Base-by-base conservation (phyloP, 768 basidiomycete genomes). In the Vishniacozyma victoriae region DNA sequence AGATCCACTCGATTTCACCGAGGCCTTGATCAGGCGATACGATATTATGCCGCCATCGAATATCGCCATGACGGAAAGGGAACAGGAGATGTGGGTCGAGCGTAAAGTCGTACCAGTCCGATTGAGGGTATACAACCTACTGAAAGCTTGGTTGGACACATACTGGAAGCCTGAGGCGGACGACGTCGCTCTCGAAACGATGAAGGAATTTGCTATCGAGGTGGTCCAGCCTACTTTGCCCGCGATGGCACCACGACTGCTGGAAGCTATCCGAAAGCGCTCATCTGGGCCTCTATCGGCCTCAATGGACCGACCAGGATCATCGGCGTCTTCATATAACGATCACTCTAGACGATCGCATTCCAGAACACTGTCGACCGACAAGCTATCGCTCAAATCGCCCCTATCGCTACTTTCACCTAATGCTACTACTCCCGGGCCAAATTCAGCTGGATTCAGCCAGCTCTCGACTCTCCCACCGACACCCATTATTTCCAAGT, bases 61-160 rank as follows among this genome's bases (percentile, higher is more conserved):
- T 27, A 81, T 81, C 48, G 82, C 85, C 35, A 59, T 81, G 12
- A 52, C 47, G 3, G 57, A 63, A 5, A 36, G 49, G 13, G 62
- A 67, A 29, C 31, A 52, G 36, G 78, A 79, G 22, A 54, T 84
- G 6, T 97, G 92, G 91, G 81, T 86, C 61, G 84, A 89, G 58
- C 77, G 79, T 43, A 96, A 95, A 74, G 86, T 85, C 18, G 79
- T 87, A 4, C 91, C 93, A 5, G 84, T 97, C 33, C 85, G 93
- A 35, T 74, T 96, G 46, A 81, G 95, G 25, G 84, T 96, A 31
- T 85, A 86, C 37, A 93, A 93, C 69, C 83, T 96, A 66, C 79
- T 97, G 75, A 96, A 92, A 76, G 78, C 78, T 11, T 99, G 95
- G 95, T 77, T 95, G 42, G 92, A 97, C 70, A 76, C 77, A 54